Conservation (phyloP, 2,329 filamentous ascomycete genomes). For the Macrophomina pseudophaseolina region DNA sequence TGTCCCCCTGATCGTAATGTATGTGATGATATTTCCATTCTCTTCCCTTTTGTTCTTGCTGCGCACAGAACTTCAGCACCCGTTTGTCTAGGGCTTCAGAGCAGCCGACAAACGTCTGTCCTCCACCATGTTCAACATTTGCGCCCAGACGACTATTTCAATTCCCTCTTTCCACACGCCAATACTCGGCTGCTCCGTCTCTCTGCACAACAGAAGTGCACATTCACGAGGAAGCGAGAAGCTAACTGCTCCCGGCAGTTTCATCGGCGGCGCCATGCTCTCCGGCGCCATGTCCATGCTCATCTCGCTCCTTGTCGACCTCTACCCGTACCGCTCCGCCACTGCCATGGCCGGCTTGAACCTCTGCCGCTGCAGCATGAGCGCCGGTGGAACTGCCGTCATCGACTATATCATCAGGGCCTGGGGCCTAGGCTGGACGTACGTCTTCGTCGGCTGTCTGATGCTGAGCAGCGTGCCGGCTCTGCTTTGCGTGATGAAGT, state of each 20-base stretch:
- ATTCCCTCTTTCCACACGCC: no score
- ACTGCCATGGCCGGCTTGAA: constrained; percentile 49
- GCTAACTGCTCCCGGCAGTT: constrained; percentile 20
- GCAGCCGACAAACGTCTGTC: no score
- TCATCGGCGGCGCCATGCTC: constrained; percentile 58
- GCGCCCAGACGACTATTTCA: no score
- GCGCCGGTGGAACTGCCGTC: constrained; percentile 38
- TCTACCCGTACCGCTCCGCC: constrained; percentile 47
- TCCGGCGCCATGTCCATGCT: constrained; percentile 57
- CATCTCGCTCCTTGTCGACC: constrained; percentile 53
- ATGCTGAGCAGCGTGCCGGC: constrained; percentile 44
- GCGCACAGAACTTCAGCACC: no score
- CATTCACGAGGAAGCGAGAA: no score
- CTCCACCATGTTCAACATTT: no score
- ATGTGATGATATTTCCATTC: background rate
- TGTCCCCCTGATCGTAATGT: background rate
- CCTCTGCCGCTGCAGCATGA: constrained; percentile 37
- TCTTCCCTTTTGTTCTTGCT: background rate
- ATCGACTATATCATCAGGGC: constrained; percentile 38
- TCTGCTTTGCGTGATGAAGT: constrained; percentile 43
- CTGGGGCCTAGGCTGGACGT: constrained; percentile 44
- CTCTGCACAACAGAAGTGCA: no score
- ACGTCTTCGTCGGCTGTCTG: constrained; percentile 48
- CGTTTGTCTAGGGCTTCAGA: no score
- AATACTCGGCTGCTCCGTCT: no score